phyloP scores from a whole-genome alignment of 768 basidiomycete species.

The Auricularia cornea region DNA sequence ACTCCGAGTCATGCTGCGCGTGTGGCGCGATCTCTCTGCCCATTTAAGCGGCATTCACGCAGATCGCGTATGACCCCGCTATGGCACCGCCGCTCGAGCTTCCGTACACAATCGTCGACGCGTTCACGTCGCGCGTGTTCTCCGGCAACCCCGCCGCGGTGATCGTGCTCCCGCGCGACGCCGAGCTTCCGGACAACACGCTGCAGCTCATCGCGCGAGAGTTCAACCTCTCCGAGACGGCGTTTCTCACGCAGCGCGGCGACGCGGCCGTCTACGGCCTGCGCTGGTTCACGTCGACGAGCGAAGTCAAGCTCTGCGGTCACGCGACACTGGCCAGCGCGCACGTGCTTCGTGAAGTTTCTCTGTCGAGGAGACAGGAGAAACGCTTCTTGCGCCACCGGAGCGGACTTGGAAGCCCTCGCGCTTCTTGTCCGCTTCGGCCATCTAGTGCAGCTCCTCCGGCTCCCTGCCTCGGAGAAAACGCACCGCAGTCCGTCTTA shows the following conservation, averaged over 20 bases:
- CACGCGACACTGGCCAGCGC: conserved; percentile 39
- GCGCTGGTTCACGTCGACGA: conserved; percentile 29
- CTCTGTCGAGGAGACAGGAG: no score
- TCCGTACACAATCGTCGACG: conserved; percentile 20
- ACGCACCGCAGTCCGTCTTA: no score
- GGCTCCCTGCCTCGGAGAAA: no score
- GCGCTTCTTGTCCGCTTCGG: no score
- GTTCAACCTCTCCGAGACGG: conserved; percentile 24
- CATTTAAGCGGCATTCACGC: no score
- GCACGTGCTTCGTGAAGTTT: conserved; percentile 15
- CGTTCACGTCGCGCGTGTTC: conserved; percentile 22
- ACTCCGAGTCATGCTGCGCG: no score
- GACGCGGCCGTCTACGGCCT: conserved; percentile 26
- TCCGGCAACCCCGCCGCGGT: conserved; percentile 27
- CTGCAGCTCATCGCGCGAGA: conserved; percentile 32
- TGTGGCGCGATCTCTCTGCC: no score
- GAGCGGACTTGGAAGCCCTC: no score
- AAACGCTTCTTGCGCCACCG: no score
- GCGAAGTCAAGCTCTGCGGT: conserved; percentile 32
- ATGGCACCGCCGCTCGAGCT: conserved; percentile 17
- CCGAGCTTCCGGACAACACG: conserved; percentile 15
- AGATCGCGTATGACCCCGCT: no score
- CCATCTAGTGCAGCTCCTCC: no score
- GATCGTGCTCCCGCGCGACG: conserved; percentile 13
- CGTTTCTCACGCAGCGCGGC: background rate